Conservation (phyloP, 75 land plant species). For the Picea glauca region DNA sequence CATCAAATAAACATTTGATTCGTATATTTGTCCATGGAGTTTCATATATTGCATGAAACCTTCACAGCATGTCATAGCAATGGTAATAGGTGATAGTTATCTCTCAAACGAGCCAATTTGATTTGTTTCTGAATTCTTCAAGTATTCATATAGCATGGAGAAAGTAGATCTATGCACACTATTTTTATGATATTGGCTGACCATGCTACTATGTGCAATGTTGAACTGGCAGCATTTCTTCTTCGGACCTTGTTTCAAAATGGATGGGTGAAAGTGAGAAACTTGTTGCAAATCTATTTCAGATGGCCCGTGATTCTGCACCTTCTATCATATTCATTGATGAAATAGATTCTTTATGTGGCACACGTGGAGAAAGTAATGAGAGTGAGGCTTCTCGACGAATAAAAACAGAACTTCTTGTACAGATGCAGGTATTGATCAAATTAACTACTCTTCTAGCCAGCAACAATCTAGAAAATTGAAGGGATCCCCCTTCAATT, state of each 20-base stretch:
- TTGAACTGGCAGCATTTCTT: conserved; percentile 38
- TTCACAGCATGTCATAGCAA: not conserved
- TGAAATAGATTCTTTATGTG: conserved; percentile 50
- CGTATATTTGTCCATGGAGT: not conserved
- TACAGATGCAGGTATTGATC: conserved; percentile 48
- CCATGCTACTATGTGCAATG: not conserved
- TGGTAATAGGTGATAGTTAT: not conserved
- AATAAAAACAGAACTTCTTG: conserved; percentile 51
- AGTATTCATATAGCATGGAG: not conserved
- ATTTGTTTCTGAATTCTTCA: not conserved
- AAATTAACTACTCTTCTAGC: not conserved
- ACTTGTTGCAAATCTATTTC: conserved; percentile 43
- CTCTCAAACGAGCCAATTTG: not conserved
- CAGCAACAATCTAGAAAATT: not conserved
- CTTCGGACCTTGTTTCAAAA: conserved; percentile 50
- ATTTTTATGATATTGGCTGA: not conserved
- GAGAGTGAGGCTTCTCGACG: conserved; percentile 56
- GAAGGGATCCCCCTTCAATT: not conserved
- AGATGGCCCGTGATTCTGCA: conserved; percentile 48
- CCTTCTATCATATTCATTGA: conserved; percentile 50
- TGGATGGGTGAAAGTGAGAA: conserved; percentile 64
- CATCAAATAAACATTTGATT: not conserved
- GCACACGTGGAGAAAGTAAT: conserved; percentile 50
- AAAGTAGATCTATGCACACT: not conserved
- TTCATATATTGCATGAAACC: not conserved